phyloP scores from a whole-genome alignment of 2,329 filamentous ascomycete genomes.

The Aaosphaeria pasadenensis region DNA sequence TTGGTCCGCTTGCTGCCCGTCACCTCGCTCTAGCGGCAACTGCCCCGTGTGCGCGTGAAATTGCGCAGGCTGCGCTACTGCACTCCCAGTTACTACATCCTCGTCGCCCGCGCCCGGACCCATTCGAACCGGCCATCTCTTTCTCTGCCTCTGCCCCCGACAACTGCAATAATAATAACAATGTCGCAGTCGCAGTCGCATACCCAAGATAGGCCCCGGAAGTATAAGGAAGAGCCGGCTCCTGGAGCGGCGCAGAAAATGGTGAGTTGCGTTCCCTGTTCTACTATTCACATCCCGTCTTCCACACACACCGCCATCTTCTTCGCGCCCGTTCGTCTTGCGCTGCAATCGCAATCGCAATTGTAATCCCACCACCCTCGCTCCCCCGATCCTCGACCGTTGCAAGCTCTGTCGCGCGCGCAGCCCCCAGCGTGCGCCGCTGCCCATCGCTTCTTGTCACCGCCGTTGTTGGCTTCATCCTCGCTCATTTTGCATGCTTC shows the following conservation, averaged over 20 bases:
- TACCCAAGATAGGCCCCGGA: slow-evolving; percentile 39
- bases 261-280: slow-evolving; percentile 40
- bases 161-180: slow-evolving; percentile 34
- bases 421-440: background rate
- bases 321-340: slow-evolving; percentile 3
- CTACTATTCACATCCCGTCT: slow-evolving; percentile 14
- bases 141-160: slow-evolving; percentile 17
- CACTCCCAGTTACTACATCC: slow-evolving; percentile 21
- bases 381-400: slow-evolving; percentile 23
- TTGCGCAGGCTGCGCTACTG: slow-evolving; percentile 39
- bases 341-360: slow-evolving; percentile 10
- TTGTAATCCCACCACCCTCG: background rate
- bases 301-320: slow-evolving; percentile 3
- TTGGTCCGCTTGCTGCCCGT: slow-evolving; percentile 4
- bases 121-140: slow-evolving; percentile 29
- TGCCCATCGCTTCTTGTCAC: slow-evolving; percentile 15
- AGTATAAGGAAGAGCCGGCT: slow-evolving; percentile 45
- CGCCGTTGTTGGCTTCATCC: slow-evolving; percentile 26
- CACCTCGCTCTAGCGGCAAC: slow-evolving; percentile 7
- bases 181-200: slow-evolving; percentile 42
- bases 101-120: slow-evolving; percentile 23
- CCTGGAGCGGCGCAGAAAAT: slow-evolving; percentile 42
- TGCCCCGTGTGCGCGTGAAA: slow-evolving; percentile 17
- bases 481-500: slow-evolving; percentile 34
- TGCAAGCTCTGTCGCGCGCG: slow-evolving; percentile 13